These are phyloP conservation scores for Pythium aquatile DNA, from an alignment of 352 stramenopile species.

Conservation along the genomic window DNA sequence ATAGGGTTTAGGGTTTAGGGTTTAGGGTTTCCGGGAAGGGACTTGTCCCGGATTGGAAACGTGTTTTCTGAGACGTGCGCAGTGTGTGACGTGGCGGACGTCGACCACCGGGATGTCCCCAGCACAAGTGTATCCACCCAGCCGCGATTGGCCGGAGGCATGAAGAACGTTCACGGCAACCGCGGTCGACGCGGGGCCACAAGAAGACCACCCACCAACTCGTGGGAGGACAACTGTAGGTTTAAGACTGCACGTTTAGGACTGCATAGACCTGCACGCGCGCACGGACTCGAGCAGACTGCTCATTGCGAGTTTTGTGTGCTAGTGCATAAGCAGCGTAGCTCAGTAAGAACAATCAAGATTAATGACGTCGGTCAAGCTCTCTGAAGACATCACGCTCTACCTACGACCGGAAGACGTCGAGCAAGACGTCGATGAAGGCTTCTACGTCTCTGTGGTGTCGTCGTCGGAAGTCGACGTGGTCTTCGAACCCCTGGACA, in stretches of 20 bases:
- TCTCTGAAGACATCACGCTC: neutral
- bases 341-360: constrained; percentile 2
- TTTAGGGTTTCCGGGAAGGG: neutral
- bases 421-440: neutral
- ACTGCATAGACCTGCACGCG: no score
- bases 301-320: neutral
- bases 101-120: neutral
- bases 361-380: neutral
- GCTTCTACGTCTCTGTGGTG: neutral
- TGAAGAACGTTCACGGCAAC: neutral
- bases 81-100: constrained; percentile 1
- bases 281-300: no score
- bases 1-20: no score
- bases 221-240: constrained; percentile 4
- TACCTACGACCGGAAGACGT: neutral
- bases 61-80: constrained; percentile 4
- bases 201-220: constrained; percentile 1
- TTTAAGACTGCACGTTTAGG: constrained; percentile 2
- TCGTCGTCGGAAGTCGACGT: no score
- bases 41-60: constrained; percentile 1
- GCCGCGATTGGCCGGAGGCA: neutral
- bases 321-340: neutral
- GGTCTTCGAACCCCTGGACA: neutral
- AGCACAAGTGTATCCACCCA: constrained; percentile 3
- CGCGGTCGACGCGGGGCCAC: neutral